Conservation (phyloP, 148 eudicot genomes). For the Fagopyrum homotropicum region DNA sequence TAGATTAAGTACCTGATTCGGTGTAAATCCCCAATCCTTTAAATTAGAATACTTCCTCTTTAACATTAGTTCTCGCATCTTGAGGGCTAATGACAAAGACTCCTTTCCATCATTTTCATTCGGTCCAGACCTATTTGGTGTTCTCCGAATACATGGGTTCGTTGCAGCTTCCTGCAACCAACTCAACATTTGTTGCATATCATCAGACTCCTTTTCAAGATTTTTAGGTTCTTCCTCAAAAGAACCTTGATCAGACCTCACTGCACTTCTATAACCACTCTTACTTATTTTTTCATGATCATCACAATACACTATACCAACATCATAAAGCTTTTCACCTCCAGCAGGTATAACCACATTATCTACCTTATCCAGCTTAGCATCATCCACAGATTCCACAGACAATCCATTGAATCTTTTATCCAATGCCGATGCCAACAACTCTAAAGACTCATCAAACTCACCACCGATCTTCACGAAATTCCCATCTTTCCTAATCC, state of each 20-base stretch:
- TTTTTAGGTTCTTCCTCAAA: constrained; percentile 11
- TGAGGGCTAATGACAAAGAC: constrained; percentile 38
- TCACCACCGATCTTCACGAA: constrained; percentile 31
- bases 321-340: constrained; percentile 16
- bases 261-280: not conserved
- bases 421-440: constrained; percentile 42
- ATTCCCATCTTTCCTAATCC: constrained; percentile 25
- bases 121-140: constrained; percentile 31
- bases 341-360: not conserved
- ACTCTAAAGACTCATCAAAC: constrained; percentile 43
- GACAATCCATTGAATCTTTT: constrained; percentile 25
- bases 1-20: constrained; percentile 3
- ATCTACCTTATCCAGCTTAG: not conserved
- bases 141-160: constrained; percentile 35
- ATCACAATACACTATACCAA: constrained; percentile 10
- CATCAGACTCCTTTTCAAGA: constrained; percentile 54
- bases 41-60: constrained; percentile 23
- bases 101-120: constrained; percentile 28
- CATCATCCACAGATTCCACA: not conserved
- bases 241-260: constrained; percentile 10
- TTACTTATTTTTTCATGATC: constrained; percentile 25
- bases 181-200: constrained; percentile 38
- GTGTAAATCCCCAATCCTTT: constrained; percentile 2
- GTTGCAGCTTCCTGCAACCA: constrained; percentile 59
- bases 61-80: constrained; percentile 52